These are phyloP conservation scores for Silybum marianum DNA, from an alignment of 129 eudicot genomes.

Conservation along the genomic window DNA sequence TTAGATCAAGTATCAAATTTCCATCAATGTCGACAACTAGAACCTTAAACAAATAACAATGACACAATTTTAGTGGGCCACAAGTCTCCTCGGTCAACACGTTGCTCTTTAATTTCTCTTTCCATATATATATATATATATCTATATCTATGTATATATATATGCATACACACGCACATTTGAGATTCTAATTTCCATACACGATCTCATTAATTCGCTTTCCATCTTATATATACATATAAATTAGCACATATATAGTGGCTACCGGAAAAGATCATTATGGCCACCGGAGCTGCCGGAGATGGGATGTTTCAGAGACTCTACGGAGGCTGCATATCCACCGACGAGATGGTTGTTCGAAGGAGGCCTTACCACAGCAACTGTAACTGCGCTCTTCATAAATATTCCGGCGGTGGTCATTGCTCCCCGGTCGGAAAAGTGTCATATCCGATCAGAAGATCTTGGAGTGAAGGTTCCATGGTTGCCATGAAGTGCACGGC, in stretches of 20 bases:
- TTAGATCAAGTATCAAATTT: not conserved
- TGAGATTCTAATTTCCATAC: constrained; percentile 29
- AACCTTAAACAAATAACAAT: not conserved
- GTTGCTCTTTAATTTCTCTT: not conserved
- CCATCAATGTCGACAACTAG: not conserved
- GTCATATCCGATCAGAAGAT: constrained; percentile 45
- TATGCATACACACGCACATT: not conserved
- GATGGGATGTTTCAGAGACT: constrained; percentile 41
- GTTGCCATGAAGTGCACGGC: constrained; percentile 18
- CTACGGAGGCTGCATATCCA: constrained; percentile 46
- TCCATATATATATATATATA: not conserved
- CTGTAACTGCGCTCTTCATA: constrained; percentile 66
- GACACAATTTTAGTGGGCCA: not conserved
- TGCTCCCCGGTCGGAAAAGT: constrained; percentile 25
- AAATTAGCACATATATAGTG: not conserved
- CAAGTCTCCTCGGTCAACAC: constrained; percentile 4
- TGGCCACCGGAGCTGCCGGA: constrained; percentile 51
- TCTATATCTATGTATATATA: not conserved
- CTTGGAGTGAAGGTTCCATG: constrained; percentile 57
- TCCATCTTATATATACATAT: not conserved
- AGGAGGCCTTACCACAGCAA: constrained; percentile 66
- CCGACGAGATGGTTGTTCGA: constrained; percentile 30
- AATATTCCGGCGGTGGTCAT: constrained; percentile 16
- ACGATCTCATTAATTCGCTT: constrained; percentile 11
- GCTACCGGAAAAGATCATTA: constrained; percentile 9